Conservation (phyloP, 768 basidiomycete genomes). For the Pluteus cervinus region DNA sequence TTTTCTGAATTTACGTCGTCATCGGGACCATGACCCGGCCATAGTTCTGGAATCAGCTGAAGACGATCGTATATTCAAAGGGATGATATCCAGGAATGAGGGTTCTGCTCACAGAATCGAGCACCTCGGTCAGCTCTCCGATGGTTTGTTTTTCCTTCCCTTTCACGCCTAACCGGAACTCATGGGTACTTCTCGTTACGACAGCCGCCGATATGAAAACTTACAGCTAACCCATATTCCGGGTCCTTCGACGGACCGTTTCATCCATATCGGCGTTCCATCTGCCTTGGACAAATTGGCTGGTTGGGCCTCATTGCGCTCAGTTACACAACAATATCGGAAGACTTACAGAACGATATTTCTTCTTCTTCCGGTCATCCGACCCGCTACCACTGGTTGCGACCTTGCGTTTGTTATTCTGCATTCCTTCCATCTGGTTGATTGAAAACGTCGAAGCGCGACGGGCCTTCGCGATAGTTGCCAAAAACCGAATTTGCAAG, state of each 20-base stretch:
- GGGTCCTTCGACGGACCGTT: slow-evolving; percentile 66
- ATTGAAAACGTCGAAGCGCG: too few relatives aligned
- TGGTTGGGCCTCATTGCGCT: slow-evolving; percentile 3
- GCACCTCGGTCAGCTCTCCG: slow-evolving; percentile 72
- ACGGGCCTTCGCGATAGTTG: too few relatives aligned
- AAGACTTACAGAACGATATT: slow-evolving; percentile 42
- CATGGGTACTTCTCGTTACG: neutral
- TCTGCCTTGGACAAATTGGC: slow-evolving; percentile 40
- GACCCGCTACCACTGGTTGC: slow-evolving; percentile 16
- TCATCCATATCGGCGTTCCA: slow-evolving; percentile 62
- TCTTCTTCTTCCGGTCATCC: slow-evolving; percentile 35
- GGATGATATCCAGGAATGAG: slow-evolving; percentile 1
- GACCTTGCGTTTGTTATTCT: slow-evolving; percentile 22
- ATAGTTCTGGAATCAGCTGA: slow-evolving; percentile 67
- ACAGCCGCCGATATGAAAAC: slow-evolving; percentile 10
- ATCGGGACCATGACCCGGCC: slow-evolving; percentile 38
- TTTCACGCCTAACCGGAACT: slow-evolving; percentile 45
- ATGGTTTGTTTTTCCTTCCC: slow-evolving; percentile 78
- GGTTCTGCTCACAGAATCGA: slow-evolving; percentile 54
- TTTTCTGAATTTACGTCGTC: slow-evolving; percentile 11
- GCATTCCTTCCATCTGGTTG: slow-evolving; percentile 2
- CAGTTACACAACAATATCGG: neutral
- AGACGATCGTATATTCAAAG: neutral
- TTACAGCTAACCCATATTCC: slow-evolving; percentile 81
- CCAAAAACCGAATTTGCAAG: too few relatives aligned